Evolutionary conservation across 176 grass and related monocot species (phyloP).

Genomic region (Thalia dealbata): DNA sequence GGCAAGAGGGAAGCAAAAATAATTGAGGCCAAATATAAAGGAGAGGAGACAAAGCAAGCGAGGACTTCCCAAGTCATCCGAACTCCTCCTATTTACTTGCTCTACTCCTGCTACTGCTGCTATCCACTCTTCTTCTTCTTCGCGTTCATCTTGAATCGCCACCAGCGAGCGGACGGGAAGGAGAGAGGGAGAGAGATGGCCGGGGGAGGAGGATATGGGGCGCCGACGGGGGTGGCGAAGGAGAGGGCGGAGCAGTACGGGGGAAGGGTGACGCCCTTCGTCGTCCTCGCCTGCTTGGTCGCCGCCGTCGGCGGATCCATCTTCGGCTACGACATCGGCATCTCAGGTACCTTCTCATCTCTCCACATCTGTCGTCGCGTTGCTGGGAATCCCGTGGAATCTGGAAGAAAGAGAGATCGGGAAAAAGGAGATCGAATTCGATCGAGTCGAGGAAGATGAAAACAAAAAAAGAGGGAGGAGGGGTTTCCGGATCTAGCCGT

Average conservation of each 20-base stretch:
- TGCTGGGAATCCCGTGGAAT: not conserved
- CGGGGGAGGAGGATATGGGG: constrained; percentile 27
- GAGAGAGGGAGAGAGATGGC: not conserved
- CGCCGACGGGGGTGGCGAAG: constrained; percentile 53
- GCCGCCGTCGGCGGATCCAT: constrained; percentile 83
- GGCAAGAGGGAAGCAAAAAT: too few relatives aligned
- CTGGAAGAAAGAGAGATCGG: not conserved
- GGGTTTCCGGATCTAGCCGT: not conserved
- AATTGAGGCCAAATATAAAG: too few relatives aligned
- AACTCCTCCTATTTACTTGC: too few relatives aligned
- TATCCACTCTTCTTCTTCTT: too few relatives aligned
- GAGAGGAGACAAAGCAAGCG: too few relatives aligned
- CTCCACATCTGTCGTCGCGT: too few relatives aligned
- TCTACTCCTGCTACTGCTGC: too few relatives aligned
- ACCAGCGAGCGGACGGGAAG: too few relatives aligned
- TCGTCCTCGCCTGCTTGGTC: constrained; percentile 65
- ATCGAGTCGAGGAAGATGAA: not conserved
- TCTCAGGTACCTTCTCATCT: constrained; percentile 39
- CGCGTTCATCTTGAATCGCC: too few relatives aligned
- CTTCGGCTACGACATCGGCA: constrained; percentile 90
- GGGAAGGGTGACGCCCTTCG: constrained; percentile 69
- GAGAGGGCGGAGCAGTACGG: constrained; percentile 80
- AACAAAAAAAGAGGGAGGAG: too few relatives aligned
- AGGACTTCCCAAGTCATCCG: too few relatives aligned
- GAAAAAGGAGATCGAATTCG: not conserved